Evolutionary conservation across 352 stramenopile species (phyloP).

Genomic region (Peronospora tabacina): DNA sequence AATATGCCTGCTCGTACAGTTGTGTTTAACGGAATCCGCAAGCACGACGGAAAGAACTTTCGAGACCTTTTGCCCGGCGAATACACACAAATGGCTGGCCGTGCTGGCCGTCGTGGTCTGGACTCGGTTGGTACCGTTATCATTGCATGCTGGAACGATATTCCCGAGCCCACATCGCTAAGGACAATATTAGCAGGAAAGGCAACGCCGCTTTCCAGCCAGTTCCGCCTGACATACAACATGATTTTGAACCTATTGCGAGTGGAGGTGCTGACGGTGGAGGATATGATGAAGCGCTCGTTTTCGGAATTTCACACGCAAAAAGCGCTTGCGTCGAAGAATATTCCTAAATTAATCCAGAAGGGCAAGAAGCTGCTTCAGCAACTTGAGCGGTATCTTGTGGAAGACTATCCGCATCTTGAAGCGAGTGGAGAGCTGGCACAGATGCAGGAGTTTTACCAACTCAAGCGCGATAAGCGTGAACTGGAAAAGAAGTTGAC

Average conservation of each 20-base stretch:
- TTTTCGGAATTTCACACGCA: constrained; percentile 96
- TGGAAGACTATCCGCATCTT: constrained; percentile 58
- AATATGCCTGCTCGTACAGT: constrained; percentile 98
- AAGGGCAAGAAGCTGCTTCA: constrained; percentile 47
- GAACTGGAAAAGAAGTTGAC: constrained; percentile 66
- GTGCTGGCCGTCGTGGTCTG: constrained; percentile 93
- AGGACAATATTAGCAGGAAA: constrained; percentile 94
- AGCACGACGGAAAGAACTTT: constrained; percentile 94
- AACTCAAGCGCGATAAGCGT: constrained; percentile 63
- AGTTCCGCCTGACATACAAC: constrained; percentile 98
- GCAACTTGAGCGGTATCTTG: constrained; percentile 40
- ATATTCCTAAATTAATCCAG: constrained; percentile 69
- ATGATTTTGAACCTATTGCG: constrained; percentile 97
- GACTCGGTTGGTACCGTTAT: constrained; percentile 96
- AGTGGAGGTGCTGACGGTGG: constrained; percentile 81
- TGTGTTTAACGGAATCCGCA: constrained; percentile 96
- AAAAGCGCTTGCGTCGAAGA: constrained; percentile 69
- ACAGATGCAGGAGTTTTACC: constrained; percentile 55
- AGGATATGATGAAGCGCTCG: constrained; percentile 96
- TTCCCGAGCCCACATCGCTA: constrained; percentile 92
- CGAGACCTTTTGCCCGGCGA: constrained; percentile 84
- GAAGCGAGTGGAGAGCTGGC: constrained; percentile 49
- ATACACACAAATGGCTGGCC: constrained; percentile 96
- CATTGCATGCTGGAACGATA: constrained; percentile 95
- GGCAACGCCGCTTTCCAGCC: constrained; percentile 91